Evolutionary conservation across 2,329 filamentous ascomycete species (phyloP).

Genomic region (Drechslerella stenobrocha): DNA sequence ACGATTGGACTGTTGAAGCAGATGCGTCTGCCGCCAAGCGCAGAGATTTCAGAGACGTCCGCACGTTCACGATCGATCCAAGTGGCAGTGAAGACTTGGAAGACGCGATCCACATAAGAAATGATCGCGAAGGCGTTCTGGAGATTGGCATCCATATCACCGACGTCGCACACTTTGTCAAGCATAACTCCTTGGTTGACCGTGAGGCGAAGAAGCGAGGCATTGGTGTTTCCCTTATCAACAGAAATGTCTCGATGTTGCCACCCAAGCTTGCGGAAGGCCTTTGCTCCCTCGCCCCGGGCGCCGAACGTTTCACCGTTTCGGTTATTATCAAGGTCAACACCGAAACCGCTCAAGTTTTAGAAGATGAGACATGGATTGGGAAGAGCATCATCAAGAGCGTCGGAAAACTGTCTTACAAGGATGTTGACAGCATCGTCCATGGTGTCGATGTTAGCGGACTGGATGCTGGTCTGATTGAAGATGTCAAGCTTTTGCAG

Average conservation of each 20-base stretch:
- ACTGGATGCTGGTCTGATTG: conserved; percentile 68
- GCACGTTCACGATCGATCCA: conserved; percentile 75
- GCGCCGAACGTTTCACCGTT: conserved; percentile 86
- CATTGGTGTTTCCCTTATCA: conserved; percentile 91
- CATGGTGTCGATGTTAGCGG: conserved; percentile 66
- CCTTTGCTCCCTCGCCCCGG: conserved; percentile 81
- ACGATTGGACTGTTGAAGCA: conserved; percentile 84
- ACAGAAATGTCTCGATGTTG: conserved; percentile 83
- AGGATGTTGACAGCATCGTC: conserved; percentile 82
- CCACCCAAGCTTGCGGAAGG: conserved; percentile 83
- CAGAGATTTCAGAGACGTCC: conserved; percentile 86
- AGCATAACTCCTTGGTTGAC: conserved; percentile 91
- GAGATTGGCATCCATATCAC: conserved; percentile 95
- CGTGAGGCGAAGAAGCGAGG: conserved; percentile 97
- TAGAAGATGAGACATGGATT: conserved; percentile 88
- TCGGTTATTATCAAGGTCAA: conserved; percentile 93
- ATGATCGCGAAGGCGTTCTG: conserved; percentile 77
- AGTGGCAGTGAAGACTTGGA: conserved; percentile 66
- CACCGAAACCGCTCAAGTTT: conserved; percentile 72
- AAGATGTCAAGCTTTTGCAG: conserved; percentile 71
- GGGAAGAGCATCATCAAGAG: conserved; percentile 94
- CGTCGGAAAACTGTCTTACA: conserved; percentile 77
- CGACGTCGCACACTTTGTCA: conserved; percentile 95
- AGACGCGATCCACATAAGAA: conserved; percentile 89
- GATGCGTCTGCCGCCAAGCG: conserved; percentile 74